Evolutionary conservation across 192 early-diverging fungal species (phyloP), one percentile per base, ranked within the genome.

Genomic region (Piromyces finnis): DNA sequence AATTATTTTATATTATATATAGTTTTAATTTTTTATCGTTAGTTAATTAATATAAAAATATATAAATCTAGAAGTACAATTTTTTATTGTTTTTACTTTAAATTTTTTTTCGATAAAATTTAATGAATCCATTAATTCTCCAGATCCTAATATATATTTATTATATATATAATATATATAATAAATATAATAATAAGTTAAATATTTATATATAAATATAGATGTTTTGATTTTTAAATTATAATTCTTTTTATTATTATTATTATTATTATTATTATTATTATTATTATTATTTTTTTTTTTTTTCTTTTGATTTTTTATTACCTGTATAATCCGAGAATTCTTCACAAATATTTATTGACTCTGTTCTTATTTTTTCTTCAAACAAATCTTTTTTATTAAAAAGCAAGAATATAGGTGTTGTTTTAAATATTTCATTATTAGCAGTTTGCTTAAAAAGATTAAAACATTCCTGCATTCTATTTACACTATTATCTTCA

Each of bases 321-420:
- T 28, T 29, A 28, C 79, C 79, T 16, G 79, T 30, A 30, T 79
- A 79, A 29, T 79, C 79, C 29, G 29, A 28, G 15, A 79, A 79
- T 28, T 29, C 39, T 29, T 39, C 39, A 68, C 79, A 79, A 17
- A 79, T 68, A 68, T 39, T 79, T 39, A 79, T 79, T 17, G 79
- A 68, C 22, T 79, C 79, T 26, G 28, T 79, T 29, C 79, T 39
- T 22, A 79, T 79, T 30, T 79, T 79, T 29, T 39, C 39, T 30
- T 79, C 79, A 30, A 79, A 30, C 26, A 79, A 68, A 30, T 79
- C 79, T 30, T 79, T 79, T 26, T 79, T 79, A 68, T 79, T 79
- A 29, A 79, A 30, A 28, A 79, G 17, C 29, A 30, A 79, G 4
- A 79, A 59, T 16, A 79, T 28, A 6, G 79, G 79, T 28, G 79